Base-by-base conservation (phyloP, 1,284 basidiomycete genomes). In the Wolfiporia cocos region DNA sequence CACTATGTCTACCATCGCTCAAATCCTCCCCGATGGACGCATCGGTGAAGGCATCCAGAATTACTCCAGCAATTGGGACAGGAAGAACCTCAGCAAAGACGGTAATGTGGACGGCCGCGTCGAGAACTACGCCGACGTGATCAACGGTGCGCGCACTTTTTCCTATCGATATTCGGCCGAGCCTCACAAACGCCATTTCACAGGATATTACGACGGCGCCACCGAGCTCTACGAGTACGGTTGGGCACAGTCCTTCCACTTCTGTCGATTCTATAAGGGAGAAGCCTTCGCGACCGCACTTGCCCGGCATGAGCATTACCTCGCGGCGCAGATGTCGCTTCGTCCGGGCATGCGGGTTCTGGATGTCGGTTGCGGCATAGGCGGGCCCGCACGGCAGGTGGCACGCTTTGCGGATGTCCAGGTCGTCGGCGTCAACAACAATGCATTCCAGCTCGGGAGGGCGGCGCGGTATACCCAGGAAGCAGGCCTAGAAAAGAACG, bases 161-260 rank as follows among this genome's bases (percentile, higher is more conserved):
- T n/a, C n/a, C n/a, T n/a, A n/a, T n/a, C n/a, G n/a, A n/a, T n/a
- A n/a, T n/a, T n/a, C n/a, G n/a, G n/a, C 26, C 11, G 17, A 12
- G 26, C 33, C 7, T 24, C 21, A 11, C 34, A 33, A 33, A 34
- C n/a, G n/a, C n/a, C n/a, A n/a, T n/a, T 36, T 35, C n/a, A n/a
- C n/a, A 91, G 90, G 91, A 31, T 97, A 96, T 71, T 97, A 97
- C 57, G 94, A 98, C 58, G 93, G 92, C 53, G 95, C 93, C 5
- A 99, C 95, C 15, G 83, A 93, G 62, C 74, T 99, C 43, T 99
- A 98, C 73, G 95, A 99, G 68, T 98, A 92, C 61, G 94, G 91
- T 42, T 95, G 92, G 92, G 78, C 78, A 5, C 73, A 84, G 47
- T 94, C 87, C 35, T 99, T 99, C 81, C 95, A 99, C 70, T 99